These are phyloP conservation scores for Fusarium staphyleae DNA, from an alignment of 2,329 filamentous ascomycete species.

Conservation along the genomic window DNA sequence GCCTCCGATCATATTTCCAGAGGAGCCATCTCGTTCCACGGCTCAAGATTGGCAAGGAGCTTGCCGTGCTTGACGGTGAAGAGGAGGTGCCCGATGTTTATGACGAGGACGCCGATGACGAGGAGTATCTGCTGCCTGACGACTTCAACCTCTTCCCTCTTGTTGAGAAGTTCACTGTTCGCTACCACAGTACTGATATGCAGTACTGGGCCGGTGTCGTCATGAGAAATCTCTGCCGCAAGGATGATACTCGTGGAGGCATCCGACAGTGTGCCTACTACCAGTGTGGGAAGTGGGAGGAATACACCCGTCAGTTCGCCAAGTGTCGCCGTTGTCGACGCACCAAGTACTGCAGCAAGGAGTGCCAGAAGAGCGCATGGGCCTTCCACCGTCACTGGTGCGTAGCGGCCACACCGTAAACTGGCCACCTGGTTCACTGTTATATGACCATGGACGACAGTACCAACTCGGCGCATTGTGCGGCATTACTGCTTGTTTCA, in stretches of 20 bases:
- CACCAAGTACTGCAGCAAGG: conserved; percentile 99
- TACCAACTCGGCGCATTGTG: conserved; percentile 39
- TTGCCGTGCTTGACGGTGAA: conserved; percentile 79
- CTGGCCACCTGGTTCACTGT: conserved; percentile 13
- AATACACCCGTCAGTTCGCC: conserved; percentile 94
- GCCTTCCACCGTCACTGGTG: conserved; percentile 99
- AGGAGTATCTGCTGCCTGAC: conserved; percentile 90
- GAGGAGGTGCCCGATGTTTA: conserved; percentile 51
- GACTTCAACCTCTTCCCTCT: conserved; percentile 98
- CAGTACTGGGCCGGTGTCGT: conserved; percentile 99
- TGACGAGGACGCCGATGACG: conserved; percentile 70
- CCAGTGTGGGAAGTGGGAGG: conserved; percentile 98
- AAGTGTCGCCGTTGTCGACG: conserved; percentile 95
- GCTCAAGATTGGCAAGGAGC: conserved; percentile 86
- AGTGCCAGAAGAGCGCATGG: conserved; percentile 99
- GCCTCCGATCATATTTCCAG: conserved; percentile 93
- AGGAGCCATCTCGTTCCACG: conserved; percentile 91
- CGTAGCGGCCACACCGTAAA: conserved; percentile 70
- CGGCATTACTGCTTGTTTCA: conserved; percentile 42
- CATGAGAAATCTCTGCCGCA: conserved; percentile 97
- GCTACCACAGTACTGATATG: conserved; percentile 96
- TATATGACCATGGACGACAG: conserved; percentile 31
- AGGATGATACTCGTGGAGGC: conserved; percentile 92
- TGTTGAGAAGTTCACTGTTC: conserved; percentile 97
- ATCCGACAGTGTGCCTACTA: conserved; percentile 98